Evolutionary conservation across 2,329 filamentous ascomycete genomes (phyloP), one percentile per base, ranked within the genome.

Genomic region (Polytolypa hystricis): DNA sequence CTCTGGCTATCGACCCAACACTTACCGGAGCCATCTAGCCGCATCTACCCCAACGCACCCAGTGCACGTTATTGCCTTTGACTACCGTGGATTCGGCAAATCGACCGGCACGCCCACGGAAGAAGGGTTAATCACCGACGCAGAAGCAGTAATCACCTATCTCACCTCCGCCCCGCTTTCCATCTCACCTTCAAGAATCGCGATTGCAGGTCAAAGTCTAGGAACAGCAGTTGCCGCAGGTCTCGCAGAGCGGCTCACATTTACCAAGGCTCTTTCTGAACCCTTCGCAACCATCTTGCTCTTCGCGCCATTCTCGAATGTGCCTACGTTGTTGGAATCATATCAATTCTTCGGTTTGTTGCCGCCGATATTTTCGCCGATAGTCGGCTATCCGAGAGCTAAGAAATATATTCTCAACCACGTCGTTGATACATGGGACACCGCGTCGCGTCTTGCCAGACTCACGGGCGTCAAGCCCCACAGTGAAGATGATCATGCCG

Each of bases 41-140:
- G 76, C 79, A 2, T 81, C 81, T 2, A 73, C 71, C 0, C 77
- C 68, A 0, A 67, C 72, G 38, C 74, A 60, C 33, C 63, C 64
- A 2, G 50, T 86, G 37, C 87, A 95, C 53, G 73, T 94, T 30
- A 67, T 95, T n/a, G 75, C 84, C 26, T 77, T 94, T 49, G 86
- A 94, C 65, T 95, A 95, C 60, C 81, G 87, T 12, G 87, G 87
- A 5, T 95, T 84, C 48, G 87, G 86, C 1, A 70, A 74, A 26
- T 91, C 83, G 6, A 84, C 79, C 0, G 85, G 89, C n/a, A 64
- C 61, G 3, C 89, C 89, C 0, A 80, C 78, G 0, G 89, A 96
- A 61, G 63, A 71, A 23, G 89, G 89, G 0, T 63, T 96, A 5
- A 83, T 93, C 38, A 74, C 73, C 4, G 89, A 96, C 54, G 84